Percentiles rank a stretch among this genome's conserved stretches.
Conservation (phyloP, 495 filamentous ascomycete species). For the Aspergillus mulundensis region DNA sequence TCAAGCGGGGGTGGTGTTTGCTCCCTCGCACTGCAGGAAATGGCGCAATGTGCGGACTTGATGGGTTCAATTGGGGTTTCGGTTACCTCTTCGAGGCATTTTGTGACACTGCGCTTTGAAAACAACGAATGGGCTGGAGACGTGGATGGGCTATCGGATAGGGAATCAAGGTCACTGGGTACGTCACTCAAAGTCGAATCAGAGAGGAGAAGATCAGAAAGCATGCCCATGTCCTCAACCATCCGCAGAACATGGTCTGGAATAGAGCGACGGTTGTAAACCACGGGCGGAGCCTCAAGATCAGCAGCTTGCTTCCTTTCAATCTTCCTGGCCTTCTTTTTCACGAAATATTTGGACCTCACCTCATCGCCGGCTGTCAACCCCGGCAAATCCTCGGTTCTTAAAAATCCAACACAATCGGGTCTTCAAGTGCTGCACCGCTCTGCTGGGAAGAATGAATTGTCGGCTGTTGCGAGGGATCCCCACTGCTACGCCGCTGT, state of each 20-base stretch:
- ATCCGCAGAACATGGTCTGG: conserved; percentile 15
- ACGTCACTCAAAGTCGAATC: conserved; percentile 35
- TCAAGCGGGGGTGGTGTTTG: background rate
- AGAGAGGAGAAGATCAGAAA: conserved; percentile 23
- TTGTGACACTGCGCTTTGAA: background rate
- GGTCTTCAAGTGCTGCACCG: background rate
- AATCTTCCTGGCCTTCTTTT: background rate
- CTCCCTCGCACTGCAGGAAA: conserved; percentile 2
- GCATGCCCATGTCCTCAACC: conserved; percentile 15
- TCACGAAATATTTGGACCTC: conserved; percentile 38
- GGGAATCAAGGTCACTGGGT: conserved; percentile 24
- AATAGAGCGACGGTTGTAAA: background rate
- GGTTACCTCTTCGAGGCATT: background rate
- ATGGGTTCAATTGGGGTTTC: background rate
- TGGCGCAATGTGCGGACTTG: background rate
- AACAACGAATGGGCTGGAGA: background rate
- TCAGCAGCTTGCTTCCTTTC: background rate
- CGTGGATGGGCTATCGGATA: conserved; percentile 7
- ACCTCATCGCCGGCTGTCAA: conserved; percentile 40
- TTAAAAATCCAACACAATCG: conserved; percentile 33
- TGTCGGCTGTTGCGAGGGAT: background rate
- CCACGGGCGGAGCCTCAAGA: background rate
- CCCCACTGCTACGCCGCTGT: background rate
- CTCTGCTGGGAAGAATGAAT: background rate
- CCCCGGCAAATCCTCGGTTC: conserved; percentile 37